Percentiles rank a stretch among this genome's conserved stretches.
These are phyloP conservation scores for Magnaporthiopsis poae DNA, from an alignment of 2,329 filamentous ascomycete genomes.

Conservation along the genomic window DNA sequence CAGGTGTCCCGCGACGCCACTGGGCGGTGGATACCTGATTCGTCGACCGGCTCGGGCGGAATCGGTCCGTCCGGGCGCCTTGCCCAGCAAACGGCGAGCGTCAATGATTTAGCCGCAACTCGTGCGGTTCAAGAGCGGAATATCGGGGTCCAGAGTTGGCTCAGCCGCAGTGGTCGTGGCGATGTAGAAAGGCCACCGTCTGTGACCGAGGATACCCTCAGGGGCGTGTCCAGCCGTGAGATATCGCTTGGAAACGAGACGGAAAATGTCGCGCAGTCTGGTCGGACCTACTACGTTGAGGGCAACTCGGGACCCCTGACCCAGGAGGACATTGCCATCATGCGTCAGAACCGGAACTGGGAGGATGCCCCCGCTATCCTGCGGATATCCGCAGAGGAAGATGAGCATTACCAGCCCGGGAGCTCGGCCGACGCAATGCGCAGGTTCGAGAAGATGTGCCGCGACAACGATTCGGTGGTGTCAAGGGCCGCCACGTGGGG, in stretches of 20 bases:
- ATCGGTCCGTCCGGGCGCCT: conserved; percentile 38
- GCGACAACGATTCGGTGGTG: conserved; percentile 48
- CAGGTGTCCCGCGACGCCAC: conserved; percentile 25
- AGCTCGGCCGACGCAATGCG: conserved; percentile 45
- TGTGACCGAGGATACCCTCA: conserved; percentile 9
- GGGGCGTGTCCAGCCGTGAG: conserved; percentile 29
- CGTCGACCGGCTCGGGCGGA: conserved; percentile 32
- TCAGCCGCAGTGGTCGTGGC: conserved; percentile 17
- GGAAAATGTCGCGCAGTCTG: conserved; percentile 38
- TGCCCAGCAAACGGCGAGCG: conserved; percentile 33
- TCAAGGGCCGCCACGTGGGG: conserved; percentile 61
- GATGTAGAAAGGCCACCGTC: neutral
- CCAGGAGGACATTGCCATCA: conserved; percentile 38
- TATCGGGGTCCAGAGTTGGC: conserved; percentile 41
- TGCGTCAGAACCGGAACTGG: conserved; percentile 40
- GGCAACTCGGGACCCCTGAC: conserved; percentile 30
- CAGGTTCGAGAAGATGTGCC: conserved; percentile 39
- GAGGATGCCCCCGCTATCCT: conserved; percentile 37
- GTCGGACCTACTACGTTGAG: conserved; percentile 39
- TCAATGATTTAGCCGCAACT: conserved; percentile 37
- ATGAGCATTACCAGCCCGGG: conserved; percentile 33
- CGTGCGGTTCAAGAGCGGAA: conserved; percentile 38
- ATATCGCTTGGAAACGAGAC: conserved; percentile 38
- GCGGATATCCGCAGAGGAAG: conserved; percentile 27
- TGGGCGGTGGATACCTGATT: conserved; percentile 33